Base-by-base conservation (phyloP, 192 early-diverging fungal species). In the Diversispora epigaea region DNA sequence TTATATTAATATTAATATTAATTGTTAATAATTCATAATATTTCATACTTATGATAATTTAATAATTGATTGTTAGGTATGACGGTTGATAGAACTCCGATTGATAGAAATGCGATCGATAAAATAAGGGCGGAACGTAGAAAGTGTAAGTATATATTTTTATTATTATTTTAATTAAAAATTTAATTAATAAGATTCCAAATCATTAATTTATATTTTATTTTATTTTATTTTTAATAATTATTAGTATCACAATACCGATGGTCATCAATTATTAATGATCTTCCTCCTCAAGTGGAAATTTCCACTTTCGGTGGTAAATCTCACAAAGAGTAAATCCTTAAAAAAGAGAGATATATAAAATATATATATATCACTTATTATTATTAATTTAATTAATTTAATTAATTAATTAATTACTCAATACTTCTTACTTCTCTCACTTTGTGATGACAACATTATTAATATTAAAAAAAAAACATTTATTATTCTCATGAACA, bases 51-150 rank as follows among this genome's bases (percentile, higher is more conserved):
- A 43, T 41, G 17, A 22, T 57, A 44, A 19, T 44, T 15, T 25
- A 39, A 21, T 71, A 71, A 71, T 71, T 71, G 32, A 3, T 19
- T 43, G 11, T 54, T 40, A 71, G 55, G 49, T 57, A 57, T 57
- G 55, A 47, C 40, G 9, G 7, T 57, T 15, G 40, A 6, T 43
- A 68, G 10, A 25, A 7, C 25, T 52, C 22, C 14, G 14, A 12
- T 58, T 1, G 56, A 58, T 55, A 72, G n/a, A 58, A 17, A 17
- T 0, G 40, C 15, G n/a, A 22, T 57, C 19, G 70, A 55, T 3
- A 58, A 12, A 56, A 21, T 71, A 43, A 43, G 40, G 44, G 39
- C 40, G 4, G 41, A 58, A 19, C 55, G 41, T 45, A 71, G 39
- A 2, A 40, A 45, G 58, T 25, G 50, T 57, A 58, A 6, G 50